phyloP scores from a whole-genome alignment of 2,329 filamentous ascomycete species.

The Alternaria solani region DNA sequence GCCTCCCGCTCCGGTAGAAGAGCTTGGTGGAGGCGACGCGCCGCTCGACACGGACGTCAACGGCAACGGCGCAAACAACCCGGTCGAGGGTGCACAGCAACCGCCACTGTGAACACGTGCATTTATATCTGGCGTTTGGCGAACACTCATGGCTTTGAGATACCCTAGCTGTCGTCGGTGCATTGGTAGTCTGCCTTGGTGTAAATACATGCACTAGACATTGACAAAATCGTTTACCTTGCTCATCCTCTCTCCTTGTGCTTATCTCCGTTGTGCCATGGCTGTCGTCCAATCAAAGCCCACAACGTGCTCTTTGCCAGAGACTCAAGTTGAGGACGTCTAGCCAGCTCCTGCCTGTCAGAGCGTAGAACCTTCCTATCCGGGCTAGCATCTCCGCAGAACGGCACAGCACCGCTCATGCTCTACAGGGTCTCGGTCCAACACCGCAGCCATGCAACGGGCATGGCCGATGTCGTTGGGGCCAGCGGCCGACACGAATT shows the following conservation, averaged over 20 bases:
- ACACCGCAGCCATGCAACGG: conserved; percentile 36
- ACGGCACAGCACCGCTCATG: conserved; percentile 24
- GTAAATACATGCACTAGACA: not conserved
- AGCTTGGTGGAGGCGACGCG: conserved; percentile 21
- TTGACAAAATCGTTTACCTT: not conserved
- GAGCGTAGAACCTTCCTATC: conserved; percentile 34
- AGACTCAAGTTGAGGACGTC: conserved; percentile 1
- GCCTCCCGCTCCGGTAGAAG: conserved; percentile 34
- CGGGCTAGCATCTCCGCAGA: conserved; percentile 33
- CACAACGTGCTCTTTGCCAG: conserved; percentile 8
- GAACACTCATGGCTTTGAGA: conserved; percentile 32
- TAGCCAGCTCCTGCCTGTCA: conserved; percentile 8
- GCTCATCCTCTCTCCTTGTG: not conserved
- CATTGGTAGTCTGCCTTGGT: conserved; percentile 1
- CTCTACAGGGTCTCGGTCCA: conserved; percentile 15
- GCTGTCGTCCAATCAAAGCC: conserved; percentile 5
- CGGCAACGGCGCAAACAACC: conserved; percentile 11
- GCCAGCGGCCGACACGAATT: conserved; percentile 12
- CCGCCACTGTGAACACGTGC: not conserved
- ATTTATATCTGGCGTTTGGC: conserved; percentile 30
- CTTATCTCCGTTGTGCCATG: conserved; percentile 4
- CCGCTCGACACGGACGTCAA: conserved; percentile 3
- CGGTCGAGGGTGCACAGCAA: conserved; percentile 26
- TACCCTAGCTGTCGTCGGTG: conserved; percentile 32
- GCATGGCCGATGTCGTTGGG: conserved; percentile 36